Base-by-base conservation (phyloP, 1,139 yeast species). In the Wickerhamomyces sp. region DNA sequence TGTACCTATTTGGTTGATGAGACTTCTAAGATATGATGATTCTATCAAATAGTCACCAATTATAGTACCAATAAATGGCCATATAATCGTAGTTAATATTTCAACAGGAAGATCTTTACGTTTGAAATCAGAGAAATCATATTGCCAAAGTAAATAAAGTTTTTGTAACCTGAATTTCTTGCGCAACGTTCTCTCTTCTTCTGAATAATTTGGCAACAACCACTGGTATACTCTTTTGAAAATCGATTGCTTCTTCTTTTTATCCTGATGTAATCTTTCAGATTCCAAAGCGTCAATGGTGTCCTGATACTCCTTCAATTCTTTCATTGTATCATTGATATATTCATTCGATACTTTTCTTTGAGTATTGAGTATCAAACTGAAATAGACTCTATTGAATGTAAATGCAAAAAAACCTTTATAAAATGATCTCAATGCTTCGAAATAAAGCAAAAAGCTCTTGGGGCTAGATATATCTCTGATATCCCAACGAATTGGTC, bases 321-420 rank as follows among this genome's bases (percentile, higher is more conserved):
- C n/a, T n/a, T n/a, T n/a, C n/a, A n/a, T n/a, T n/a, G n/a, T n/a
- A n/a, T n/a, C n/a, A n/a, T n/a, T n/a, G n/a, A n/a, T n/a, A n/a
- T n/a, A n/a, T n/a, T n/a, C n/a, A n/a, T n/a, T n/a, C n/a, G n/a
- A n/a, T n/a, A n/a, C n/a, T n/a, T n/a, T n/a, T n/a, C n/a, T n/a
- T n/a, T n/a, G n/a, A n/a, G n/a, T n/a, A n/a, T 43, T 42, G 28
- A 45, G 48, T 22, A 56, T 51, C 62, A 61, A 58, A 17, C 52
- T 57, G 44, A 74, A 76, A 49, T 75, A 74, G 2, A 64, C 37
- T 36, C 71, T 60, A 50, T 76, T 76, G 35, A 75, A 49, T 0
- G 76, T 68, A 16, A 72, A 38, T 4, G 31, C 31, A 31, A 31
- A 46, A 3, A 45, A 2, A 4, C 67, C 27, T 37, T 63, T 68